Conservation (phyloP, 139 green algal genomes). For the Tetradesmus lagerheimii region DNA sequence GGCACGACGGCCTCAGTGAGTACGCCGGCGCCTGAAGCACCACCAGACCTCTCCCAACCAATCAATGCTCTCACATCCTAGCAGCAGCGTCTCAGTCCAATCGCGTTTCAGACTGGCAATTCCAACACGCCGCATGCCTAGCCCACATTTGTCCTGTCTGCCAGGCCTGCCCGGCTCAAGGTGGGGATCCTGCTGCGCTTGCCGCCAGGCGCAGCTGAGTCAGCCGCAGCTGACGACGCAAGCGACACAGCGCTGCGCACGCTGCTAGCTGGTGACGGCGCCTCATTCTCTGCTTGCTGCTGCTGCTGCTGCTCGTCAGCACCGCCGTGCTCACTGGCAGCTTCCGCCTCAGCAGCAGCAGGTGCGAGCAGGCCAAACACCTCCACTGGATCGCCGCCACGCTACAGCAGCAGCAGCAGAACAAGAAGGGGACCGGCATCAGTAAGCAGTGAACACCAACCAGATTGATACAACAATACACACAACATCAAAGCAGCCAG, state of each 20-base stretch:
- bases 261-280: slow-evolving; percentile 28
- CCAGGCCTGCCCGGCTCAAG: slow-evolving; percentile 16
- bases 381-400: slow-evolving; percentile 34
- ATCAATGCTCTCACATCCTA: too few species aligned
- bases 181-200: slow-evolving; percentile 45
- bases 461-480: not conserved
- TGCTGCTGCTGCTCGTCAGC: slow-evolving; percentile 2
- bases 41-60: too few species aligned
- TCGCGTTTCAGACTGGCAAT: too few species aligned
- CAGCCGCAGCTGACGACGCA: not conserved
- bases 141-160: slow-evolving; percentile 34
- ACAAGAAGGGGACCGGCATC: too few species aligned
- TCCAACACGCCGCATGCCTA: too few species aligned
- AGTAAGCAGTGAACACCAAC: not conserved
- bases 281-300: slow-evolving; percentile 37
- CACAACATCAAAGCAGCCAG: too few species aligned
- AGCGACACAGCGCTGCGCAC: slow-evolving; percentile 15
- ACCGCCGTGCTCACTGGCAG: not conserved
- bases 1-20: too few species aligned
- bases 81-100: too few species aligned
- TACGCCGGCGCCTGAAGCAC: too few species aligned
- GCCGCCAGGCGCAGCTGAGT: not conserved
- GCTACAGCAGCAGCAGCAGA: slow-evolving; percentile 28
- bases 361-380: slow-evolving; percentile 36
- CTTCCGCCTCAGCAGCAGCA: not conserved